phyloP scores from a whole-genome alignment of 345 rosid genomes.

The Gossypium australe region DNA sequence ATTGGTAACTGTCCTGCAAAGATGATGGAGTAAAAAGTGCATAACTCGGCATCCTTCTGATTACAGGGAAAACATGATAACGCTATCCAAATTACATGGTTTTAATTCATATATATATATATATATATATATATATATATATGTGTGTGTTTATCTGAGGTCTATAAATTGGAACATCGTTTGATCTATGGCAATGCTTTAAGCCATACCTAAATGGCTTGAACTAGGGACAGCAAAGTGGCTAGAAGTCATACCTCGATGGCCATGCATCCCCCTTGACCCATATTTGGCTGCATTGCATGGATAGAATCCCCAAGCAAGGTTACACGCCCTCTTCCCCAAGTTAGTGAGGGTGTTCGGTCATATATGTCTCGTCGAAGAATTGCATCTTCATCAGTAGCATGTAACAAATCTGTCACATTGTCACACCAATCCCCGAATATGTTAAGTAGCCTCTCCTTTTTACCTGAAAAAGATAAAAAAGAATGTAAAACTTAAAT shows the following conservation, averaged over 20 bases:
- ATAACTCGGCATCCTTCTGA: background rate
- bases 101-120: background rate
- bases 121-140: background rate
- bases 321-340: slow-evolving; percentile 95
- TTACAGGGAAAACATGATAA: background rate
- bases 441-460: slow-evolving; percentile 73
- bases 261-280: slow-evolving; percentile 99
- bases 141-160: background rate
- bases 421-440: slow-evolving; percentile 95
- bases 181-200: background rate
- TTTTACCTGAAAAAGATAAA: slow-evolving; percentile 48
- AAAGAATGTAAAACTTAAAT: background rate
- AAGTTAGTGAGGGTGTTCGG: slow-evolving; percentile 57
- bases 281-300: slow-evolving; percentile 98
- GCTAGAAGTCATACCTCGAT: slow-evolving; percentile 57
- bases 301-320: slow-evolving; percentile 94
- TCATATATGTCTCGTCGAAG: slow-evolving; percentile 92
- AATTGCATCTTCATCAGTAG: slow-evolving; percentile 73
- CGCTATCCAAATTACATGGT: background rate
- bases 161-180: background rate
- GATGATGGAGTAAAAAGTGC: background rate
- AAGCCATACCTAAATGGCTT: slow-evolving; percentile 71
- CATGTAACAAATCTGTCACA: slow-evolving; percentile 63
- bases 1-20: slow-evolving; percentile 77
- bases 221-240: background rate